Conservation (phyloP, 805 yeast species). For the Zygosaccharomyces rouxii region DNA sequence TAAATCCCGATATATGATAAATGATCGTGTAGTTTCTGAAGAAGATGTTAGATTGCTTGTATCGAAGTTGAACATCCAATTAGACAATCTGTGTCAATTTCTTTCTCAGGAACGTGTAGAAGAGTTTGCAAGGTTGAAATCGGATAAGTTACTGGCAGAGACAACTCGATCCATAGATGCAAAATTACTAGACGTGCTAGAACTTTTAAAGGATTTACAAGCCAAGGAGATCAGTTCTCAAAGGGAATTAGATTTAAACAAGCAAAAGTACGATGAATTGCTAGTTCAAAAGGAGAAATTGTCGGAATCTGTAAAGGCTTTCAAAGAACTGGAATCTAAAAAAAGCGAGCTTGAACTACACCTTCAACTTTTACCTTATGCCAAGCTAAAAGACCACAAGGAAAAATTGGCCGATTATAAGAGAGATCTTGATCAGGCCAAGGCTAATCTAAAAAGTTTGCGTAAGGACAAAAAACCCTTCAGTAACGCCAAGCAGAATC, state of each 20-base stretch:
- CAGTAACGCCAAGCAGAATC: conserved; percentile 28
- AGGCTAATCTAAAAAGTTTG: conserved; percentile 25
- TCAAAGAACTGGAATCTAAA: conserved; percentile 44
- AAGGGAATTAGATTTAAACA: conserved; percentile 36
- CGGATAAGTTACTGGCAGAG: conserved; percentile 67
- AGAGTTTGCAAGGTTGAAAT: conserved; percentile 77
- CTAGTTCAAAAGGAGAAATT: conserved; percentile 36
- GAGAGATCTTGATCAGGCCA: conserved; percentile 28
- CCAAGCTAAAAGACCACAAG: conserved; percentile 41
- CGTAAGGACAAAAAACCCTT: conserved; percentile 27
- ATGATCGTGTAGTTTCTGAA: conserved; percentile 42
- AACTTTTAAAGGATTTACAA: conserved; percentile 51
- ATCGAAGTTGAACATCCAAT: conserved; percentile 61
- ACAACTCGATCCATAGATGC: conserved; percentile 79
- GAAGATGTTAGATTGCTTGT: conserved; percentile 43
- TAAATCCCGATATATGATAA: conserved; percentile 51
- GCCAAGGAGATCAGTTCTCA: conserved; percentile 36
- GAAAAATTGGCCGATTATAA: conserved; percentile 28
- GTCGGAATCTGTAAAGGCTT: conserved; percentile 47
- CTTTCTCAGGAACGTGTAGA: conserved; percentile 94
- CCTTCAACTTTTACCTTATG: conserved; percentile 46
- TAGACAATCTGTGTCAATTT: conserved; percentile 90
- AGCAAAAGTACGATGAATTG: conserved; percentile 32
- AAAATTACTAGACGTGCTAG: conserved; percentile 53
- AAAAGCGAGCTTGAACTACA: conserved; percentile 45